Percentiles rank a stretch among this genome's conserved stretches.
Evolutionary conservation across 2,329 filamentous ascomycete genomes (phyloP).

Genomic region (Phyllosticta citribraziliensis): DNA sequence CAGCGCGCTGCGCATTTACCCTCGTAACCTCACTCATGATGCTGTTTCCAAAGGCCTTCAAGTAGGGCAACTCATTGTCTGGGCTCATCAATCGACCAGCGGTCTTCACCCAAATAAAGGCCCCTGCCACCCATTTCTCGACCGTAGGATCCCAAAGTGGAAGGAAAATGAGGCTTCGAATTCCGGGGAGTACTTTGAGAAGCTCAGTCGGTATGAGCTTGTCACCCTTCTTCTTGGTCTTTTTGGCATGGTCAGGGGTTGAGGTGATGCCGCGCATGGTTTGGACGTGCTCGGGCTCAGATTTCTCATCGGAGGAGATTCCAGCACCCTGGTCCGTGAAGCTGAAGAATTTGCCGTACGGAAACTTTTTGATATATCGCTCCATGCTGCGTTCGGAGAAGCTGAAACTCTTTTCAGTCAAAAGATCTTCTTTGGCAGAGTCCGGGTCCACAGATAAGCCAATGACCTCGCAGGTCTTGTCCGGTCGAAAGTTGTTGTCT

Average conservation of each 20-base stretch:
- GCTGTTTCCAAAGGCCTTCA: conserved; percentile 30
- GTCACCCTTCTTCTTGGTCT: conserved; percentile 15
- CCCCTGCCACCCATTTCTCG: conserved; percentile 6
- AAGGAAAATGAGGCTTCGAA: conserved; percentile 6
- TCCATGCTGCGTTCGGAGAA: conserved; percentile 25
- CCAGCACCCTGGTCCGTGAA: conserved; percentile 24
- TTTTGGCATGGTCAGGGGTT: conserved; percentile 11
- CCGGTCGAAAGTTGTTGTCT: neutral
- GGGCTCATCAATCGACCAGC: conserved; percentile 10
- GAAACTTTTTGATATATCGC: conserved; percentile 24
- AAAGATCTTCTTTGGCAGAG: conserved; percentile 13
- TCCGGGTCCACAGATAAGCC: conserved; percentile 1
- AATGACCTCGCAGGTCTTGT: conserved; percentile 8
- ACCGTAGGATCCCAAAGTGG: conserved; percentile 9
- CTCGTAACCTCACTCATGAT: conserved; percentile 49
- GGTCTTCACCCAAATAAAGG: conserved; percentile 7
- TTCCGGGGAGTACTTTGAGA: conserved; percentile 17
- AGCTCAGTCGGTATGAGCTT: conserved; percentile 24
- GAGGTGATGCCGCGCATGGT: neutral
- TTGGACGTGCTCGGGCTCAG: conserved; percentile 3
- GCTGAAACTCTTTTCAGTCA: conserved; percentile 20
- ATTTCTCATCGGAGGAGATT: conserved; percentile 18
- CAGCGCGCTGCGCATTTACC: conserved; percentile 38
- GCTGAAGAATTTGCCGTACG: conserved; percentile 26
- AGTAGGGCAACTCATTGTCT: conserved; percentile 7